Base-by-base conservation (phyloP, 2,329 filamentous ascomycete species). In the Paradendryphiella salina region DNA sequence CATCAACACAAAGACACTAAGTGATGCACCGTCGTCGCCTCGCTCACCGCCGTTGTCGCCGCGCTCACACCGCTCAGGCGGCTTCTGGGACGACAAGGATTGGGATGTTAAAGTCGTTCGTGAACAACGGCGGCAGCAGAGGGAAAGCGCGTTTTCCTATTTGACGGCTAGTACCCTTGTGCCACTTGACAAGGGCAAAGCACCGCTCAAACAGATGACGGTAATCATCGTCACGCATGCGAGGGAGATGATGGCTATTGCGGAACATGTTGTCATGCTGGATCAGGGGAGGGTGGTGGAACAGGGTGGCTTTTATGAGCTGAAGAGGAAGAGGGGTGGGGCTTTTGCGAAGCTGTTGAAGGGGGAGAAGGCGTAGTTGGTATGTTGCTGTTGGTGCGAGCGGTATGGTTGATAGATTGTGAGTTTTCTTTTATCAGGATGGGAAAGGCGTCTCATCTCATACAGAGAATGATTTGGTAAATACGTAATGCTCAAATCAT, bases 221-320 rank as follows among this genome's bases (percentile, higher is more conserved):
- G 83, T 96, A 0, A 78, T 96, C 13, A 80, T 95, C 18, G 86
- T 96, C 32, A 96, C 91, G 40, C 93, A 96, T 73, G 83, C 81
- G 49, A 79, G 77, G 54, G 87, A 93, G 65, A 95, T 96, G 90
- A 96, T 97, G 89, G 80, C 81, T 50, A 82, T 89, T 51, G 88
- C 87, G 0, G 85, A 90, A 67, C 79, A 82, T 36, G 77, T 96
- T 6, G 77, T 93, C 0, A 83, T 96, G 55, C 61, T 86, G 52
- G 79, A 95, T 21, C 82, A 88, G n/a, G 82, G 85, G 0, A 80
- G 82, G 2, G 77, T 82, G 1, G 82, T 89, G 5, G 87, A 93
- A 67, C 74, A 80, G 47, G 92, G 92, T 0, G 64, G 71, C 0
- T 96, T 86, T 71, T 74, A 80, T 1, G 82, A 84, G 50, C 70